Base-by-base conservation (phyloP, 352 stramenopile species). In the Phytophthora tubulina region DNA sequence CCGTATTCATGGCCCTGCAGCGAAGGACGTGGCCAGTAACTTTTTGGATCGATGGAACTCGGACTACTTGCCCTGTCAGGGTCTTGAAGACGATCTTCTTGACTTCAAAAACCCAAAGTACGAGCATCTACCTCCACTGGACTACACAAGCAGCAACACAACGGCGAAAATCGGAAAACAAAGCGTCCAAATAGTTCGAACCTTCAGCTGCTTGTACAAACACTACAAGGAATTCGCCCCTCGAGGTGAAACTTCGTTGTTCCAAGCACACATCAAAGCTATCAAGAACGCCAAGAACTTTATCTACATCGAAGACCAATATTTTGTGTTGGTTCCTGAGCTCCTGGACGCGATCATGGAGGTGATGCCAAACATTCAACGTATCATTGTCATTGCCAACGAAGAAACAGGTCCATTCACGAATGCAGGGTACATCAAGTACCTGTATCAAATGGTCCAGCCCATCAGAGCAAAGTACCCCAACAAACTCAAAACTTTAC, bases 41-140 rank as follows among this genome's bases (percentile, higher is more conserved):
- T 91, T 91, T 49, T 30, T 85, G 10, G 63, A 38, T 7, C 79
- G 81, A n/a, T 89, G 78, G 81, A 88, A 90, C 65, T 78, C 73
- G 3, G 70, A 78, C 31, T 66, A 63, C 11, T 54, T 72, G 48
- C 58, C 58, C 6, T 70, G 66, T 11, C 38, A 71, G 30, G 63
- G 73, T 15, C 41, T 70, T 0, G 45, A 80, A 6, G 70, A 82
- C 35, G 63, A 76, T 32, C 21, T 86, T 5, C 57, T 85, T 2
- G 56, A 81, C 57, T 90, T 85, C 51, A 67, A 78, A 41, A 88
- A 89, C 62, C 81, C 81, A 4, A 69, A 53, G 39, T 62, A 72
- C 27, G 51, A 69, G 1, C 32, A 67, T 52, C 39, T 70, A 0
- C 59, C 62, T 38, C 52, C 63, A 14, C 48, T 67, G 11, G 10